Percentiles rank a stretch among this genome's conserved stretches.
Conservation (phyloP, 305 asterid genomes). For the Fraxinus ornus region DNA sequence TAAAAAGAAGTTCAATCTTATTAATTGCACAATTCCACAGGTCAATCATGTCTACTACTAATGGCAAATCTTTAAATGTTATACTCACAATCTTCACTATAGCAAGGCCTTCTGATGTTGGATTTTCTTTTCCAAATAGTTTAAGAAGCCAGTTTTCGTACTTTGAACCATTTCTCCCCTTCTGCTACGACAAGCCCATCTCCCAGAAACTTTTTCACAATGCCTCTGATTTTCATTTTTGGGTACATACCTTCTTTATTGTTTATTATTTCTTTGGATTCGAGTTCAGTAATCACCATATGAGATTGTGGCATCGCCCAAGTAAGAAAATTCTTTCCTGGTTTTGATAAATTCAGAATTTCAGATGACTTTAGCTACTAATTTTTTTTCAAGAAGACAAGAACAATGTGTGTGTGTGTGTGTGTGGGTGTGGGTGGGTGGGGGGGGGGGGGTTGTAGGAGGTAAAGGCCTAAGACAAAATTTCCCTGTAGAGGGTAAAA, state of each 20-base stretch:
- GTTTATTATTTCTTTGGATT: constrained; percentile 54
- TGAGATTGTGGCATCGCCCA: constrained; percentile 21
- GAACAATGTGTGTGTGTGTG: too few relatives aligned
- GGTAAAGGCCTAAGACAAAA: too few relatives aligned
- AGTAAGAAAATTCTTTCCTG: too few relatives aligned
- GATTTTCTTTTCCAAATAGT: constrained; percentile 23
- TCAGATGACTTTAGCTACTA: too few relatives aligned
- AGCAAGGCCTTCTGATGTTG: constrained; percentile 20
- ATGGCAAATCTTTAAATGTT: too few relatives aligned
- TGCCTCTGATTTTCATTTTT: constrained; percentile 32
- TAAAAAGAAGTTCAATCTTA: neutral
- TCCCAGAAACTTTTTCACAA: constrained; percentile 45
- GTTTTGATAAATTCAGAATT: too few relatives aligned
- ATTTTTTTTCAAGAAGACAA: too few relatives aligned
- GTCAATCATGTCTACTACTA: too few relatives aligned
- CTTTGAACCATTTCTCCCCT: constrained; percentile 53
- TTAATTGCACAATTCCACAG: neutral
- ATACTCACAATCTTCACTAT: neutral
- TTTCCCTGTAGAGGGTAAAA: too few relatives aligned
- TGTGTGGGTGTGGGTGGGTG: too few relatives aligned
- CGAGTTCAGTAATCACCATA: constrained; percentile 54
- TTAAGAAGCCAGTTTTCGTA: constrained; percentile 43
- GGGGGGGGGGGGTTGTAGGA: too few relatives aligned
- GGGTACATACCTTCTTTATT: constrained; percentile 44
- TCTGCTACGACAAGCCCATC: constrained; percentile 48